These are phyloP conservation scores for Aspergillus baeticus DNA, from an alignment of 495 filamentous ascomycete species.

Conservation along the genomic window DNA sequence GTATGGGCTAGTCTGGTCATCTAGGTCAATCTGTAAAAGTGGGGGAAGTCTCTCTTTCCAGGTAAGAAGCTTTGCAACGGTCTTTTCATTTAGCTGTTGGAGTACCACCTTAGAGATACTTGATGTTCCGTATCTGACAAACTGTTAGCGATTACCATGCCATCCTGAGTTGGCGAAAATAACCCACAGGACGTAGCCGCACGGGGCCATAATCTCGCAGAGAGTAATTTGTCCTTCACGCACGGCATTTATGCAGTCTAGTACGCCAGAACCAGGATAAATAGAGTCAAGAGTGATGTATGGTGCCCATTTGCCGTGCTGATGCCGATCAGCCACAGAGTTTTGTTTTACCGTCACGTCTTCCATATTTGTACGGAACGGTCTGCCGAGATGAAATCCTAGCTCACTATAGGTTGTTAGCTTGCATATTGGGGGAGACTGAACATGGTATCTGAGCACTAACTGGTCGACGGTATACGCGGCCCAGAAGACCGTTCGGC, in stretches of 20 bases:
- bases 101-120: too few species aligned
- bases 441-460: too few species aligned
- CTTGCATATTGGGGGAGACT: too few species aligned
- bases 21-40: background rate
- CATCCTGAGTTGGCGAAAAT: too few species aligned
- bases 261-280: background rate
- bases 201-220: background rate
- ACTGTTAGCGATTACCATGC: too few species aligned
- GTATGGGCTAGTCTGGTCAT: background rate
- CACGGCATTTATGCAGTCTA: background rate
- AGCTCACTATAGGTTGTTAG: too few species aligned
- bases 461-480: background rate
- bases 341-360: background rate
- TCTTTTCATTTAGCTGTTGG: too few species aligned
- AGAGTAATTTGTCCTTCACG: background rate
- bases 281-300: background rate
- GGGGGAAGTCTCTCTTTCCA: background rate
- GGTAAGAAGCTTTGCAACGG: background rate
- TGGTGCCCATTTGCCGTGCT: background rate
- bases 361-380: background rate
- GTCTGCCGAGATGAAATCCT: background rate
- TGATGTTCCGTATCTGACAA: too few species aligned
- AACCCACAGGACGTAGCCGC: too few species aligned
- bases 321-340: too few species aligned
- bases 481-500: background rate